Percentiles rank a stretch among this genome's conserved stretches.
phyloP scores from a whole-genome alignment of 495 filamentous ascomycete genomes.

The Aspergillus indologenus region DNA sequence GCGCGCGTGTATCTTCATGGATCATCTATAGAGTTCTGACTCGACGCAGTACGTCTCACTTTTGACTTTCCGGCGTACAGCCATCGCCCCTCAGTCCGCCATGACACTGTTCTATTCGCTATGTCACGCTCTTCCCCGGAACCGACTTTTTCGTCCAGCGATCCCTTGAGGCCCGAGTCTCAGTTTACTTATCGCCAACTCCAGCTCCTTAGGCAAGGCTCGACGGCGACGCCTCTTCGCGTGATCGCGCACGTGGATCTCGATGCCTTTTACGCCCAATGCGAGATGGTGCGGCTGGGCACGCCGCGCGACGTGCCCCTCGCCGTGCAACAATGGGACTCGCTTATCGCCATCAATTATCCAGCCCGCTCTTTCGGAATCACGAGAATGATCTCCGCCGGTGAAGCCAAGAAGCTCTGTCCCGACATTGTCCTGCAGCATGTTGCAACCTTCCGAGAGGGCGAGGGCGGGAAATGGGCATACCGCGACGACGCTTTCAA shows the following conservation, averaged over 20 bases:
- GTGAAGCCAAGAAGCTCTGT: conserved; percentile 85
- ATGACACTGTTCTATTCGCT: conserved; percentile 17
- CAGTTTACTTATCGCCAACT: conserved; percentile 84
- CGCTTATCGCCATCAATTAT: conserved; percentile 94
- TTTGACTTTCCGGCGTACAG: background rate
- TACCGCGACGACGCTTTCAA: conserved; percentile 76
- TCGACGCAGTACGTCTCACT: background rate
- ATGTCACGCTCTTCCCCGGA: conserved; percentile 33
- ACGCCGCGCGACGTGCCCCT: conserved; percentile 72
- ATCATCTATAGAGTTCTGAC: background rate
- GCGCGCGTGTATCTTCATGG: background rate
- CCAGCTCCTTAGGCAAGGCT: conserved; percentile 66
- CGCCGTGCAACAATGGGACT: conserved; percentile 79
- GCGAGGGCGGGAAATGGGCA: conserved; percentile 78
- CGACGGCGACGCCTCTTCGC: conserved; percentile 71
- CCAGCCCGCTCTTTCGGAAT: conserved; percentile 79
- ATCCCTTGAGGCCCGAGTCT: conserved; percentile 54
- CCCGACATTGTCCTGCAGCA: conserved; percentile 83
- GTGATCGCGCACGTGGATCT: conserved; percentile 91
- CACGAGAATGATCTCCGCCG: conserved; percentile 65
- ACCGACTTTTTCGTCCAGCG: conserved; percentile 29
- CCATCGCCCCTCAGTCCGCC: background rate
- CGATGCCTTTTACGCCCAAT: conserved; percentile 98
- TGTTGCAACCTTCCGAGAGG: conserved; percentile 92
- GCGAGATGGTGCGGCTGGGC: conserved; percentile 82